Evolutionary conservation across 2,329 filamentous ascomycete species (phyloP).

Genomic region (Penicillium sumatraense): DNA sequence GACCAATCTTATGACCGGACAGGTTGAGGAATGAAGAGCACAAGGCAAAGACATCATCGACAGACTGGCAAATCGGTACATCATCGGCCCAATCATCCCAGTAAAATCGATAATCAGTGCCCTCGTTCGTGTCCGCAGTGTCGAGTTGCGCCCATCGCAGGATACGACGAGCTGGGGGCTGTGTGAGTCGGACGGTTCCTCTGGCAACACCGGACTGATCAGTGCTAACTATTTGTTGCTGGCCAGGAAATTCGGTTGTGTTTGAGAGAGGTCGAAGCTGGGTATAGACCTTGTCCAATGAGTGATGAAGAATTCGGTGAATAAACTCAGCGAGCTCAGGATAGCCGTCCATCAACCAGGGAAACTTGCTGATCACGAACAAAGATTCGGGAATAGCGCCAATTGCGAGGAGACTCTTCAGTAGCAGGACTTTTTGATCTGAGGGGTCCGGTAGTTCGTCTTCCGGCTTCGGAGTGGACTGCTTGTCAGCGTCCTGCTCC

Average conservation of each 20-base stretch:
- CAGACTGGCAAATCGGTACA: slow-evolving; percentile 83
- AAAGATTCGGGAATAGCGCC: slow-evolving; percentile 91
- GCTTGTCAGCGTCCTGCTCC: slow-evolving; percentile 55
- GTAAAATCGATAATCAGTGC: slow-evolving; percentile 84
- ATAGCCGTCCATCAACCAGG: slow-evolving; percentile 86
- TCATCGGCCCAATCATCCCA: slow-evolving; percentile 98
- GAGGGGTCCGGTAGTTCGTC: slow-evolving; percentile 70
- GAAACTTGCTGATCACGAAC: slow-evolving; percentile 88
- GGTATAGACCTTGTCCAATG: slow-evolving; percentile 74
- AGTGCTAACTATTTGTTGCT: slow-evolving; percentile 56
- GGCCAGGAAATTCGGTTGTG: slow-evolving; percentile 50
- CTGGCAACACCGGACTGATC: slow-evolving; percentile 73
- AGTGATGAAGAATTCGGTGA: slow-evolving; percentile 83
- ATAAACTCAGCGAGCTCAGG: slow-evolving; percentile 80
- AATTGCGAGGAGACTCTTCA: slow-evolving; percentile 85
- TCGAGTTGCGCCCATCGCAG: slow-evolving; percentile 86
- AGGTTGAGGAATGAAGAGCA: slow-evolving; percentile 83
- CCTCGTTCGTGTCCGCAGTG: slow-evolving; percentile 73
- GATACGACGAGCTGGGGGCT: slow-evolving; percentile 66
- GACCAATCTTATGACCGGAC: slow-evolving; percentile 86
- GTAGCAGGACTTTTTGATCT: slow-evolving; percentile 85
- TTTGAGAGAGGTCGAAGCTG: slow-evolving; percentile 53
- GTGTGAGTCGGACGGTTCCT: slow-evolving; percentile 67
- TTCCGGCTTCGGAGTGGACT: slow-evolving; percentile 40
- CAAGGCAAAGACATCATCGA: slow-evolving; percentile 88